Conservation (phyloP, 169 alveolate genomes). For the Besnoitia besnoiti region DNA sequence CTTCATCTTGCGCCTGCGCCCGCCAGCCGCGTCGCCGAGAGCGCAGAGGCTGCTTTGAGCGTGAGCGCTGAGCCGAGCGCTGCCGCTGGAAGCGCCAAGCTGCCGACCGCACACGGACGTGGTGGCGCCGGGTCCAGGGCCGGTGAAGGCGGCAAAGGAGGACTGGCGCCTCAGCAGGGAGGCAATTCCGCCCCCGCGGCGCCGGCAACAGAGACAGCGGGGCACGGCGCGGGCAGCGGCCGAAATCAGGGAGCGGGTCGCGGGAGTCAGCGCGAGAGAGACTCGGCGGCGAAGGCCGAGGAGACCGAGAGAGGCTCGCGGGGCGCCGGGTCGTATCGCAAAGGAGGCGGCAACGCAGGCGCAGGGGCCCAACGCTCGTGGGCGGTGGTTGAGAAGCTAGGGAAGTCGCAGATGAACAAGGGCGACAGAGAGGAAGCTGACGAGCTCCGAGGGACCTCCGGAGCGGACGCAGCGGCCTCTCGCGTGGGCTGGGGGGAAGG, state of each 20-base stretch:
- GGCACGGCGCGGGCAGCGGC: neutral
- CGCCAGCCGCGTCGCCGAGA: too few relatives aligned
- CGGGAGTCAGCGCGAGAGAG: neutral
- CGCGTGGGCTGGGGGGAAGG: neutral
- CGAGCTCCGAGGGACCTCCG: neutral
- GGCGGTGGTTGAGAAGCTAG: slow-evolving; percentile 8
- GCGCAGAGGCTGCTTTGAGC: too few relatives aligned
- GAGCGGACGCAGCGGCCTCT: neutral
- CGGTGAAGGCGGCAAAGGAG: neutral
- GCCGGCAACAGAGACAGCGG: too few relatives aligned
- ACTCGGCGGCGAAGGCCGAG: neutral
- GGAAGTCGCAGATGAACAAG: neutral
- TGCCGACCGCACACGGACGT: too few relatives aligned
- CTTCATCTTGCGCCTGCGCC: neutral
- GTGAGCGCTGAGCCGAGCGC: too few relatives aligned
- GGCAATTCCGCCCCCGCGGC: too few relatives aligned
- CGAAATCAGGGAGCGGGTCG: neutral
- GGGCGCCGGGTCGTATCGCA: neutral
- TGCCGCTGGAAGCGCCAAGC: too few relatives aligned
- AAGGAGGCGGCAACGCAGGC: neutral
- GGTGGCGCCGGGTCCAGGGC: too few relatives aligned
- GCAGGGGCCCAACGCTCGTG: neutral
- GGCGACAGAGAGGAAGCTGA: neutral
- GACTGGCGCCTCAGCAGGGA: neutral
- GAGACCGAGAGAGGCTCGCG: neutral